A percentile compares a stretch with the other conserved stretches of the same genome.
phyloP scores from a whole-genome alignment of 805 yeast genomes.

The Yamadazyma nakazawae region DNA sequence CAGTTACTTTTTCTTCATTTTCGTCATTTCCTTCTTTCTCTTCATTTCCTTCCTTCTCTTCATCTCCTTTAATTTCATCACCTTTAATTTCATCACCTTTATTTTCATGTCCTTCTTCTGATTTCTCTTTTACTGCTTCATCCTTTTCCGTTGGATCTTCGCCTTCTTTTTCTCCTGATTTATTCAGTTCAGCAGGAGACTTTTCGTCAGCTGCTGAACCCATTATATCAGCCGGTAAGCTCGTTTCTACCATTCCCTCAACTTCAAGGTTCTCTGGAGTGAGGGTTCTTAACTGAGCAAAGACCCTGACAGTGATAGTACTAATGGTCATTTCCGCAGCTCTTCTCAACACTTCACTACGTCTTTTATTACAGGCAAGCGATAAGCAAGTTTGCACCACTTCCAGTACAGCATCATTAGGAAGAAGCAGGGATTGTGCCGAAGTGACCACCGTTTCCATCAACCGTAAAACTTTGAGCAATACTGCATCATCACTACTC shows the following conservation, averaged over 20 bases:
- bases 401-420: slow-evolving; percentile 82
- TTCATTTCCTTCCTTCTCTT: too few relatives aligned
- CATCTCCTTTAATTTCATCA: too few relatives aligned
- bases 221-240: slow-evolving; percentile 55
- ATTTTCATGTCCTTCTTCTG: background rate
- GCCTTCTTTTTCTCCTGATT: background rate
- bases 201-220: slow-evolving; percentile 42
- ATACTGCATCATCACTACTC: slow-evolving; percentile 84
- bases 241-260: slow-evolving; percentile 46
- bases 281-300: slow-evolving; percentile 47
- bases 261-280: background rate
- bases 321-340: slow-evolving; percentile 84
- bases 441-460: slow-evolving; percentile 65
- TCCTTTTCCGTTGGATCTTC: background rate
- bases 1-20: background rate
- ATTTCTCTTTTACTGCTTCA: background rate
- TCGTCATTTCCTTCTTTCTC: background rate
- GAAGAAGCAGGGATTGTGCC: slow-evolving; percentile 59
- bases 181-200: background rate
- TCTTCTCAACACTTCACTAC: slow-evolving; percentile 83
- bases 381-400: slow-evolving; percentile 88
- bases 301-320: slow-evolving; percentile 65
- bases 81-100: too few relatives aligned
- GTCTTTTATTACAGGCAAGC: slow-evolving; percentile 85
- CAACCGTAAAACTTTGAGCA: slow-evolving; percentile 75